Evolutionary conservation across 495 filamentous ascomycete species (phyloP).

Genomic region (Haplographium delicatum): DNA sequence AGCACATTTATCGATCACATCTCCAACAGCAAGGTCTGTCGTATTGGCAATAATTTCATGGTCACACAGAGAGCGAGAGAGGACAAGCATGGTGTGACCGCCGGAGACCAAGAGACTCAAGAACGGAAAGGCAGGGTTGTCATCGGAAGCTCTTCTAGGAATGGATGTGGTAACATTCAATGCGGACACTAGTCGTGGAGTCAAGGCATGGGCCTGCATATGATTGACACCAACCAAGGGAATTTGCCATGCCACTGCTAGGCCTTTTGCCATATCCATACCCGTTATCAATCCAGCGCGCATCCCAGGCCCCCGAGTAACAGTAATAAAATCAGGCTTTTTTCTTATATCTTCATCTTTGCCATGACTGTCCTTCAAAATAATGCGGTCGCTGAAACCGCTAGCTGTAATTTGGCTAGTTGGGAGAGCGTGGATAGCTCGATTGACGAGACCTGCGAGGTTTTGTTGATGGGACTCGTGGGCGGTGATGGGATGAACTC

Average conservation of each 20-base stretch:
- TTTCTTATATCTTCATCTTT: conserved; percentile 30
- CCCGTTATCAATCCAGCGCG: conserved; percentile 65
- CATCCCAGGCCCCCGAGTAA: conserved; percentile 91
- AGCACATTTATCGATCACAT: conserved; percentile 79
- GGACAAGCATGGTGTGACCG: conserved; percentile 82
- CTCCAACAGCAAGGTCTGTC: conserved; percentile 73
- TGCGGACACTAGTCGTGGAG: conserved; percentile 71
- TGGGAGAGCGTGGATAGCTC: conserved; percentile 56
- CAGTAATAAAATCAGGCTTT: conserved; percentile 75
- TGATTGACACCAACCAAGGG: conserved; percentile 86
- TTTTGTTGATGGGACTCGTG: conserved; percentile 66
- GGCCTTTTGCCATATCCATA: conserved; percentile 79
- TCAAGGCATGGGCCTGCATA: conserved; percentile 95
- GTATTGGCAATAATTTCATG: conserved; percentile 70
- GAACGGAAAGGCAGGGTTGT: conserved; percentile 63
- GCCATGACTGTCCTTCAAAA: conserved; percentile 10
- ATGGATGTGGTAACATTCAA: conserved; percentile 29
- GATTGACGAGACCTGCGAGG: conserved; percentile 58
- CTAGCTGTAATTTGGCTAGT: neutral
- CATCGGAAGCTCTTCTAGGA: too few species aligned
- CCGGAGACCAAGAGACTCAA: conserved; percentile 87
- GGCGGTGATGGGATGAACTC: conserved; percentile 72
- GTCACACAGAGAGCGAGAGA: conserved; percentile 56
- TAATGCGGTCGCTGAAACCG: conserved; percentile 7
- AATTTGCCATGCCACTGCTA: conserved; percentile 75